Evolutionary conservation across 306 rosid genomes (phyloP).

Genomic region (Benincasa hispida): DNA sequence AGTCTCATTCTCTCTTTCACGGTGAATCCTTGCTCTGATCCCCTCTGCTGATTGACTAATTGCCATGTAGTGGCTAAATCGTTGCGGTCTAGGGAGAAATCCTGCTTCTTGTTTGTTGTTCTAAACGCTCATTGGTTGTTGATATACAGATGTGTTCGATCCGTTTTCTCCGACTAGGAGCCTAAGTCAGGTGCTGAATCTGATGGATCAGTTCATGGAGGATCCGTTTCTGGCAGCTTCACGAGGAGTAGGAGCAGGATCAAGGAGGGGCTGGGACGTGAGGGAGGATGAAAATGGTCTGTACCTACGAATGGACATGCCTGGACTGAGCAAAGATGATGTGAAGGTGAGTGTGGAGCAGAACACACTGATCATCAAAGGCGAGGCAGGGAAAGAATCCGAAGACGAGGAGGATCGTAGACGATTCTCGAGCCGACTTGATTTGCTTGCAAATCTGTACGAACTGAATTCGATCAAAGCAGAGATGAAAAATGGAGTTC

Average conservation of each 20-base stretch:
- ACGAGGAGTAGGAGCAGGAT: conserved; percentile 36
- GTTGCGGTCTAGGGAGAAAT: not conserved
- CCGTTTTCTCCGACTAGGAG: conserved; percentile 59
- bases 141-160: conserved; percentile 43
- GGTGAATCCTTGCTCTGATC: not conserved
- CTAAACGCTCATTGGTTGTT: not conserved
- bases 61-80: no score
- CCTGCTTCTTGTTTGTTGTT: not conserved
- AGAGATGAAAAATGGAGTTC: conserved; percentile 78
- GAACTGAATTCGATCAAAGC: conserved; percentile 50
- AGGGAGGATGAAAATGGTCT: conserved; percentile 41
- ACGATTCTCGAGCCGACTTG: conserved; percentile 44
- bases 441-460: conserved; percentile 37
- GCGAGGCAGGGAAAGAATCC: conserved; percentile 26
- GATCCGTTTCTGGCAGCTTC: conserved; percentile 38
- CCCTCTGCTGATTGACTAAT: not conserved
- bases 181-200: conserved; percentile 62
- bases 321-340: conserved; percentile 49
- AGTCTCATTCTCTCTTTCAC: not conserved
- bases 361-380: conserved; percentile 47
- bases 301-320: conserved; percentile 60
- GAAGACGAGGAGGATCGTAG: conserved; percentile 27
- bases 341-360: conserved; percentile 62
- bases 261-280: conserved; percentile 59
- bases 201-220: conserved; percentile 65